Evolutionary conservation across 2,329 filamentous ascomycete species (phyloP).

Genomic region (Teratosphaeria gauchensis): DNA sequence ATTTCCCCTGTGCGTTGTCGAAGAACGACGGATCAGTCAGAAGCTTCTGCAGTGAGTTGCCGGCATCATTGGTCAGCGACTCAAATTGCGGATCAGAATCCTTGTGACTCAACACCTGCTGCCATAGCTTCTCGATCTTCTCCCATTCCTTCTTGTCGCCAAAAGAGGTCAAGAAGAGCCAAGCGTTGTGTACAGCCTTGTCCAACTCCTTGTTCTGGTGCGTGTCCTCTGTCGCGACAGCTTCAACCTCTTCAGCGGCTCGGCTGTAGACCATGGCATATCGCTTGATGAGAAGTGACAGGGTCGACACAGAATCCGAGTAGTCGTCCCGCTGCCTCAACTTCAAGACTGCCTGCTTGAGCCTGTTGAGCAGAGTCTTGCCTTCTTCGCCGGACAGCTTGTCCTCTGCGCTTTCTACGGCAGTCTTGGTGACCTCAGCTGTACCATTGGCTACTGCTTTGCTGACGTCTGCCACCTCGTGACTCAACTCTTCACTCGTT

Average conservation of each 20-base stretch:
- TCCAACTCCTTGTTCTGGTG: constrained; percentile 66
- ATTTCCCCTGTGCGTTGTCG: constrained; percentile 60
- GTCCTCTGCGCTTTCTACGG: constrained; percentile 61
- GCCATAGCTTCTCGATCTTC: constrained; percentile 58
- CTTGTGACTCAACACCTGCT: constrained; percentile 62
- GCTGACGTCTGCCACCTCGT: constrained; percentile 34
- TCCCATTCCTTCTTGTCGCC: constrained; percentile 68
- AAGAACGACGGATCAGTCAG: constrained; percentile 81
- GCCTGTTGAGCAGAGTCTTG: constrained; percentile 60
- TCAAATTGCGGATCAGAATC: constrained; percentile 76
- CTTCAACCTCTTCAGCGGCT: constrained; percentile 56
- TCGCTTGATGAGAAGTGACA: constrained; percentile 64
- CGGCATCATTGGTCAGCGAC: constrained; percentile 61
- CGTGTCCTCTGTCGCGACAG: constrained; percentile 59
- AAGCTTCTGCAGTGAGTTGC: constrained; percentile 66
- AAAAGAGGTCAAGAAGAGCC: constrained; percentile 70
- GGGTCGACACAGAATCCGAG: constrained; percentile 70
- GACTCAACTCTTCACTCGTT: constrained; percentile 50
- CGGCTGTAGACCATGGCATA: constrained; percentile 72
- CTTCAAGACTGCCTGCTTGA: constrained; percentile 66
- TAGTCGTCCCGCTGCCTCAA: constrained; percentile 73
- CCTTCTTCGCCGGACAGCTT: constrained; percentile 65
- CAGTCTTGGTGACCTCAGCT: constrained; percentile 43
- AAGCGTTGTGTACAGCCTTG: constrained; percentile 67
- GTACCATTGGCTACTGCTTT: constrained; percentile 38